Base-by-base conservation (phyloP, 768 basidiomycete genomes). In the Russula olivacea region DNA sequence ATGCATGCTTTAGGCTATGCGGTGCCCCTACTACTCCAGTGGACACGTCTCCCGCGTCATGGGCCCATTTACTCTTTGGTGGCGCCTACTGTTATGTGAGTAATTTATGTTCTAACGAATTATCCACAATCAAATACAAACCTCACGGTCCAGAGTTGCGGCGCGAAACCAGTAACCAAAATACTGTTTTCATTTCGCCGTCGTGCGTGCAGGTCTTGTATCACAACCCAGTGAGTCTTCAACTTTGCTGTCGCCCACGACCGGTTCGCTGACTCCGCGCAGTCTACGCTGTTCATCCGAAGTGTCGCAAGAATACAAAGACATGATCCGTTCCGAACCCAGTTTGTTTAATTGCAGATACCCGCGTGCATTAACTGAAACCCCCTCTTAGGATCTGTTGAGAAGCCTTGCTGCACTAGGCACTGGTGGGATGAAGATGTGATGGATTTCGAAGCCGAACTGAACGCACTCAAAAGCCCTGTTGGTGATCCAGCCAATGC, bases 181-280 rank as follows among this genome's bases (percentile, higher is more conserved):
- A 34, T 66, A 2, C 19, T 66, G n/a, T 66, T 63, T 55, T 40
- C 57, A 9, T 23, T 66, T 10, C 61, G 62, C 28, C 61, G 65
- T 25, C 65, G 65, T 8, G 61, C 61, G 8, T 66, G 65, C 62
- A 66, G 56, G 40, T 28, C 52, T 19, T 66, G 65, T 45, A 48
- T 56, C 48, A 21, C n/a, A 55, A 5, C n/a, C 2, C 61, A 63
- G 65, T 66, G 40, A 32, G 56, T 17, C 9, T 2, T 25, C 10
- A 0, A 8, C 30, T 7, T 41, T 11, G 17, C 34, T 43, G 14
- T 21, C 38, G 8, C 23, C n/a, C 45, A 25, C 38, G 17, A 23
- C 11, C 17, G 2, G 38, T 23, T 30, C 11, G 3, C 25, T 59
- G 38, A 58, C 28, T 34, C 40, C 21, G 40, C 40, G 4, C 19